These are phyloP conservation scores for Candida pseudocylindracea DNA, from an alignment of 1,139 yeast species.

Conservation along the genomic window DNA sequence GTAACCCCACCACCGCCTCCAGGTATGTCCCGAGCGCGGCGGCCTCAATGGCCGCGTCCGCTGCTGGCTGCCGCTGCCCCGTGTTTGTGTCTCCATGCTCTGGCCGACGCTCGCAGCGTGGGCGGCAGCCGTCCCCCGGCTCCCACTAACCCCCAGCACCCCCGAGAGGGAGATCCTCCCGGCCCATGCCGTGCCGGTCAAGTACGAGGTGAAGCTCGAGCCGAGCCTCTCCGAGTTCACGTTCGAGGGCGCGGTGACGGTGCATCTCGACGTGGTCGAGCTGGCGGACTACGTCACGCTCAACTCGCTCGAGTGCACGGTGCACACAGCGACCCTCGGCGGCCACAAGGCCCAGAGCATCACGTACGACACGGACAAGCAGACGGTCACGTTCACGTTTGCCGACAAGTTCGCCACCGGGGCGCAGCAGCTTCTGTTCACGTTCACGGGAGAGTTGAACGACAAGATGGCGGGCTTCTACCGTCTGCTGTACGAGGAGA, in stretches of 20 bases:
- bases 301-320: slow-evolving; percentile 43
- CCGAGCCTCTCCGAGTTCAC: slow-evolving; percentile 55
- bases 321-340: slow-evolving; percentile 25
- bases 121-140: too few relatives aligned
- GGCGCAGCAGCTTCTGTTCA: slow-evolving; percentile 1
- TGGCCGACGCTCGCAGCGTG: too few relatives aligned
- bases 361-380: slow-evolving; percentile 26
- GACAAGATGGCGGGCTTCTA: slow-evolving; percentile 55
- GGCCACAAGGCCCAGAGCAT: slow-evolving; percentile 11
- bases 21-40: too few relatives aligned
- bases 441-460: slow-evolving; percentile 3
- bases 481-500: slow-evolving; percentile 47
- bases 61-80: too few relatives aligned
- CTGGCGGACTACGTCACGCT: slow-evolving; percentile 25
- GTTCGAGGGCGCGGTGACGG: slow-evolving; percentile 41
- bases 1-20: too few relatives aligned
- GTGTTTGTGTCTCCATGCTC: too few relatives aligned
- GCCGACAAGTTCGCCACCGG: slow-evolving; percentile 14
- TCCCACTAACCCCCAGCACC: neutral
- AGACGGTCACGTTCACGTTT: slow-evolving; percentile 43
- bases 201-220: slow-evolving; percentile 49
- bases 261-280: slow-evolving; percentile 42
- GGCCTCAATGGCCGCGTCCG: too few relatives aligned
- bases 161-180: slow-evolving; percentile 44
- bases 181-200: slow-evolving; percentile 44